Evolutionary conservation across 129 eudicot species (phyloP), one percentile per base, ranked within the genome.

Genomic region (Artemisia tridentata): DNA sequence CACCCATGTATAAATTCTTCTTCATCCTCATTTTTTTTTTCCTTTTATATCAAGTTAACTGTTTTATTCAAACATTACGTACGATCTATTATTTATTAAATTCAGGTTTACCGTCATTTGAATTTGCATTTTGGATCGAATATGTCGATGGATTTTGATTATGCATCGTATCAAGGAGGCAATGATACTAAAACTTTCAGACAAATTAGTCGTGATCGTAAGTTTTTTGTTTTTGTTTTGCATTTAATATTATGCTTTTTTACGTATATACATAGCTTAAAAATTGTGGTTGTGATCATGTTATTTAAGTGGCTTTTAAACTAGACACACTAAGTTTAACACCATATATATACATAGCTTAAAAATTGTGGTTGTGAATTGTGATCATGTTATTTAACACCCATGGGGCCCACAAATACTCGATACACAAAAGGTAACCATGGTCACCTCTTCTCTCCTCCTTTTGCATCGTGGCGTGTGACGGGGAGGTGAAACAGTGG

Each of bases 201-300:
- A 62, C 86, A 86, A 77, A 72, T 86, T 67, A 83, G 86, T 75
- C 98, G 90, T 63, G 96, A 92, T 65, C 89, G 98, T 92, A 68
- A 81, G 93, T 77, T 29, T 29, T 23, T 23, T 23, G 25, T 23
- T 23, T 29, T 29, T 29, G 34, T 29, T 29, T 29, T 4, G 34
- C 34, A 25, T 25, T 25, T 25, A 0, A 25, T 25, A 23, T 23
- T 23, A 23, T 23, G 25, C 25, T 23, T 23, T 23, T 23, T 23
- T 56, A 10, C 12, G n/a, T 56, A 43, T 55, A 3, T 15, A 31
- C 51, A 4, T 45, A 43, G 16, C 52, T 64, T 5, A 59, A 17
- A 49, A 23, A 52, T 67, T 76, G 31, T 43, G 70, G 68, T 18
- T 73, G 55, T 63, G 23, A 59, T 69, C 31, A 50, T 48, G 64